Evolutionary conservation across 2,329 filamentous ascomycete species (phyloP), one percentile per base, ranked within the genome.

Genomic region (Anthostomella pinea): DNA sequence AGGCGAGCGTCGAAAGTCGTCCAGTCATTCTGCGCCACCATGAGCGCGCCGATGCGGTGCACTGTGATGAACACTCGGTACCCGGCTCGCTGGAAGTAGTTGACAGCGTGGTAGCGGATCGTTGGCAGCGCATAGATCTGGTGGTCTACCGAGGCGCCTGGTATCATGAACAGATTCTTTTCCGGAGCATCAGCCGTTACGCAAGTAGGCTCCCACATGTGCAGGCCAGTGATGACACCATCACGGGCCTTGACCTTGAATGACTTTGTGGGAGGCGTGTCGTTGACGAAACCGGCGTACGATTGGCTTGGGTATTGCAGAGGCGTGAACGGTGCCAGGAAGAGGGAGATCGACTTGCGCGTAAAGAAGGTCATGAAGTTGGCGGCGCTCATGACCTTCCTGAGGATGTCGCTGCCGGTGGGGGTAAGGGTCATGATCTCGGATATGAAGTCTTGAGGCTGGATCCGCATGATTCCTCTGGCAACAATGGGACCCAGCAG

Each of bases 61-160:
- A 80, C 75, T 0, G 69, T 59, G 3, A 79, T 60, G 47, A 75
- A 82, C 13, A 80, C 73, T 5, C 73, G 69, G 58, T 83, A 81
- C 7, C 80, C 80, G 1, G 70, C 73, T 2, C 70, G 63, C 3
- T 69, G 75, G 54, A 83, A 76, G 59, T 81, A 81, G 52, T 82
- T 77, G 43, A 83, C 69, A 1, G 77, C 69, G 53, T 83, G 82
- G 45, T 70, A 72, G n/a, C 69, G 67, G 36, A 83, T 79, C 2
- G 79, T 83, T 2, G 79, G 78, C 18, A 81, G 64, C 0, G 79
- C 70, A 44, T 68, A 83, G 35, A 83, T 79, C 44, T 78, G 72
- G 47, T 83, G 75, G 53, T 82, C 75, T 1, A 83, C 79, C 1
- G 75, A 67, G 0, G 78, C 77, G 14, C 79, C 80, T 0, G 79